Conservation (phyloP, 345 rosid genomes). For the Arabidopsis arenosa region DNA sequence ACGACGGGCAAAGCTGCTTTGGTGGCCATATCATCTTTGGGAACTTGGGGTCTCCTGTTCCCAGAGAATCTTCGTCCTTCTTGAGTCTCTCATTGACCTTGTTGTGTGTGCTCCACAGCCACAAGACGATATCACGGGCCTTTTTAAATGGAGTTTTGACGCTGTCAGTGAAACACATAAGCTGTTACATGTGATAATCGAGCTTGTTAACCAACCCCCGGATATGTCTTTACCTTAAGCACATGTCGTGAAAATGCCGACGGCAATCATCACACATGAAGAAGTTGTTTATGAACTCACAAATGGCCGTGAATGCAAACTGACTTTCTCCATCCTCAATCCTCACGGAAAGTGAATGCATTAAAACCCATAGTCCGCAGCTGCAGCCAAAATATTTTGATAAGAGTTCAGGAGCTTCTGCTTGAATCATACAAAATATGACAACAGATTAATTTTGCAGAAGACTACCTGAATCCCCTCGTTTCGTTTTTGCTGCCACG, state of each 20-base stretch:
- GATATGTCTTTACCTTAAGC: conserved; percentile 69
- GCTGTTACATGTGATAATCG: conserved; percentile 21
- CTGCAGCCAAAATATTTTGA: conserved; percentile 52
- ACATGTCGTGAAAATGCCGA: conserved; percentile 83
- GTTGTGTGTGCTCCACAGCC: conserved; percentile 96
- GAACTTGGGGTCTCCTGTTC: conserved; percentile 85
- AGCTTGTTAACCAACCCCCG: not conserved
- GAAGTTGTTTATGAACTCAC: conserved; percentile 89
- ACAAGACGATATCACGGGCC: conserved; percentile 77
- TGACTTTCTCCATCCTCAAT: conserved; percentile 90
- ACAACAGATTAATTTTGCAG: not conserved
- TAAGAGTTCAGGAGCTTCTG: conserved; percentile 13
- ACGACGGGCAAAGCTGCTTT: conserved; percentile 79
- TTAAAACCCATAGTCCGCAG: conserved; percentile 94
- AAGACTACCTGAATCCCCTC: conserved; percentile 87
- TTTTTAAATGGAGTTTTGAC: conserved; percentile 68
- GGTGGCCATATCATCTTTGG: conserved; percentile 97
- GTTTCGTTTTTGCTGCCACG: conserved; percentile 97
- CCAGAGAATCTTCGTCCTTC: conserved; percentile 78
- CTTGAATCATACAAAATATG: not conserved
- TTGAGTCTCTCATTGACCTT: conserved; percentile 79
- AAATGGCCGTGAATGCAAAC: conserved; percentile 71
- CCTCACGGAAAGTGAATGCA: conserved; percentile 94
- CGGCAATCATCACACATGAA: conserved; percentile 97
- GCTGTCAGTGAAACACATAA: conserved; percentile 52